phyloP scores from a whole-genome alignment of 1,139 yeast genomes.

The Wickerhamiella infanticola region DNA sequence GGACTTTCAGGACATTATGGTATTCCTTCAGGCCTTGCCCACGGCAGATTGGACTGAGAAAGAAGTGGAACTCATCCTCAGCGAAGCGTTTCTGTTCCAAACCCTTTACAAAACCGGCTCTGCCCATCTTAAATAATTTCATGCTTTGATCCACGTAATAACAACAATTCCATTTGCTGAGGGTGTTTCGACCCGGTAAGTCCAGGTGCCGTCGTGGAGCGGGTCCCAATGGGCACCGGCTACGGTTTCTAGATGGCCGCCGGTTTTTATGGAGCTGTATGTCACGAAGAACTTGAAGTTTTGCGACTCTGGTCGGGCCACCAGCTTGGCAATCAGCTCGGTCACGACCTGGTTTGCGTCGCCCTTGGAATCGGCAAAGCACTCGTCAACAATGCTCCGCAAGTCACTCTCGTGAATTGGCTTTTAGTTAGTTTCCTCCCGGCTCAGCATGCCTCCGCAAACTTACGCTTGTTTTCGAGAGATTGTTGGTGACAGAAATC shows the following conservation, averaged over 20 bases:
- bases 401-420: slow-evolving; percentile 12
- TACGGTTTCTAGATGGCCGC: slow-evolving; percentile 15
- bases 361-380: slow-evolving; percentile 2
- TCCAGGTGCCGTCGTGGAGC: slow-evolving; percentile 25
- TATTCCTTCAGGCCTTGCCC: slow-evolving; percentile 80
- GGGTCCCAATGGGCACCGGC: slow-evolving; percentile 24
- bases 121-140: slow-evolving; percentile 40
- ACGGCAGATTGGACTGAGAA: slow-evolving; percentile 74
- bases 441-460: background rate
- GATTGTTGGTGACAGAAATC: slow-evolving; percentile 9
- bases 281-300: slow-evolving; percentile 21
- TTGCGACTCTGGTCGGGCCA: slow-evolving; percentile 14
- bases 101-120: slow-evolving; percentile 76
- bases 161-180: slow-evolving; percentile 18
- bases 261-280: slow-evolving; percentile 18
- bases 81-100: slow-evolving; percentile 97
- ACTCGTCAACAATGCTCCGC: slow-evolving; percentile 7
- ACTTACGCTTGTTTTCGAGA: slow-evolving; percentile 14
- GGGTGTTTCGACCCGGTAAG: slow-evolving; percentile 14
- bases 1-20: slow-evolving; percentile 90
- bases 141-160: slow-evolving; percentile 21
- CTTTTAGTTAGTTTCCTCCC: slow-evolving; percentile 5
- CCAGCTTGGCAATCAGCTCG: slow-evolving; percentile 15
- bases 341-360: slow-evolving; percentile 7
- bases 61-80: slow-evolving; percentile 77